phyloP scores from a whole-genome alignment of 495 filamentous ascomycete species.

The Penicillium atrosanguineum region DNA sequence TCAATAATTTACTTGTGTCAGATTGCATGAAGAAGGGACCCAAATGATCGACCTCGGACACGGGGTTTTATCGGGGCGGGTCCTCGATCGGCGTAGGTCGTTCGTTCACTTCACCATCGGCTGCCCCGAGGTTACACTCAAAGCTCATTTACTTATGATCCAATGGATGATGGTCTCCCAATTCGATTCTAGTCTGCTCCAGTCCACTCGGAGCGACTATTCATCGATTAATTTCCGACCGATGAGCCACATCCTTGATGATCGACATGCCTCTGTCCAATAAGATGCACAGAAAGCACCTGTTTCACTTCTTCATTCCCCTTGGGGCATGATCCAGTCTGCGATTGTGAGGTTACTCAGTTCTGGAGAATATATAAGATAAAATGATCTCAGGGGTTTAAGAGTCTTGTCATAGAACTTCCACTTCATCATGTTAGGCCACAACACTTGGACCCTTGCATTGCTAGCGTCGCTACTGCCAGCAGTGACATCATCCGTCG shows the following conservation, averaged over 20 bases:
- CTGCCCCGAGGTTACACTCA: neutral
- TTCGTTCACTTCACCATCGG: neutral
- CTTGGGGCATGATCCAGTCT: neutral
- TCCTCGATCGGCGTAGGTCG: too few species aligned
- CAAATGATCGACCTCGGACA: neutral
- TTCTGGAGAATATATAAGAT: slow-evolving; percentile 1
- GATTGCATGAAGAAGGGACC: too few species aligned
- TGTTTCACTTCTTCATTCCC: slow-evolving; percentile 1
- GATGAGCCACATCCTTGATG: neutral
- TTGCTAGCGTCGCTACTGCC: slow-evolving; percentile 16
- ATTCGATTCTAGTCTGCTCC: neutral
- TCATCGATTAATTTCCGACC: neutral
- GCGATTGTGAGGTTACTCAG: neutral
- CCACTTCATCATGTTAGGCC: slow-evolving; percentile 7
- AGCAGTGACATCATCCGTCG: slow-evolving; percentile 8
- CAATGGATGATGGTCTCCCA: neutral
- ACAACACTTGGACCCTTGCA: slow-evolving; percentile 13
- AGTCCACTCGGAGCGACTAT: neutral
- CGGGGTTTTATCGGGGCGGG: neutral
- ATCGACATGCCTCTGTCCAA: slow-evolving; percentile 1
- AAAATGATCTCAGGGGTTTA: neutral
- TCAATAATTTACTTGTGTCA: too few species aligned
- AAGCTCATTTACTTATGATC: neutral
- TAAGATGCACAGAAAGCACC: neutral
- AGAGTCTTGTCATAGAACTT: neutral